Evolutionary conservation across 495 filamentous ascomycete species (phyloP).

Genomic region (Daldinia caldariorum): DNA sequence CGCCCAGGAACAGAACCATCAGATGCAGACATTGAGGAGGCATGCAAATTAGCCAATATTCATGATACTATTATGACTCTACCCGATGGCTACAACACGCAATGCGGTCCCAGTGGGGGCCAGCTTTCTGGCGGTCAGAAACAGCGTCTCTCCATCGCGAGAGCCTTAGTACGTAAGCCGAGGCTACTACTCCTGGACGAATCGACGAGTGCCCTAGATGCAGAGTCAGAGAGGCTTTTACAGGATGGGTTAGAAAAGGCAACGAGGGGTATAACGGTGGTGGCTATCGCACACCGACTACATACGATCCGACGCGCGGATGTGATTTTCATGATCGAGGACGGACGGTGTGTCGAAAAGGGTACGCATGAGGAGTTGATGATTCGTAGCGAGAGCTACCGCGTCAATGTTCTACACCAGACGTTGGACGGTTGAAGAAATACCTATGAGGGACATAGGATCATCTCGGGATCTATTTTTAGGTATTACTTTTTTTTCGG

Average conservation of each 20-base stretch:
- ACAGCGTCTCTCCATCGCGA: slow-evolving; percentile 79
- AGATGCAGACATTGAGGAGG: slow-evolving; percentile 62
- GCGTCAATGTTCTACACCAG: slow-evolving; percentile 62
- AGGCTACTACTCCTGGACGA: slow-evolving; percentile 87
- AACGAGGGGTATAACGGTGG: slow-evolving; percentile 76
- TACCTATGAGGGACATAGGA: not conserved
- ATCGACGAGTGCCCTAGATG: slow-evolving; percentile 82
- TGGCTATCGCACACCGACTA: slow-evolving; percentile 83
- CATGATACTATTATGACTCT: slow-evolving; percentile 65
- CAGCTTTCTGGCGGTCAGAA: slow-evolving; percentile 67
- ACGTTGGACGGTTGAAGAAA: slow-evolving; percentile 44
- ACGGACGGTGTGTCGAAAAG: slow-evolving; percentile 69
- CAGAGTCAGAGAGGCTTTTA: slow-evolving; percentile 72
- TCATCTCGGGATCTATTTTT: slow-evolving; percentile 3
- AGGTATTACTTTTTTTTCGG: not conserved
- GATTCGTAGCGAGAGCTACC: slow-evolving; percentile 65
- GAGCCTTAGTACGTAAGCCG: slow-evolving; percentile 80
- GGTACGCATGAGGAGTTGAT: slow-evolving; percentile 77
- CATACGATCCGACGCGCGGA: slow-evolving; percentile 80
- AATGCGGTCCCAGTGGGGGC: slow-evolving; percentile 60
- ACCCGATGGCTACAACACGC: slow-evolving; percentile 71
- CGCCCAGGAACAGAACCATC: slow-evolving; percentile 53
- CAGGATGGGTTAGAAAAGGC: slow-evolving; percentile 78
- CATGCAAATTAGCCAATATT: slow-evolving; percentile 67
- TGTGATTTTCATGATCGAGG: slow-evolving; percentile 78